Conservation (phyloP, 495 filamentous ascomycete genomes). For the Podospora appendiculata region DNA sequence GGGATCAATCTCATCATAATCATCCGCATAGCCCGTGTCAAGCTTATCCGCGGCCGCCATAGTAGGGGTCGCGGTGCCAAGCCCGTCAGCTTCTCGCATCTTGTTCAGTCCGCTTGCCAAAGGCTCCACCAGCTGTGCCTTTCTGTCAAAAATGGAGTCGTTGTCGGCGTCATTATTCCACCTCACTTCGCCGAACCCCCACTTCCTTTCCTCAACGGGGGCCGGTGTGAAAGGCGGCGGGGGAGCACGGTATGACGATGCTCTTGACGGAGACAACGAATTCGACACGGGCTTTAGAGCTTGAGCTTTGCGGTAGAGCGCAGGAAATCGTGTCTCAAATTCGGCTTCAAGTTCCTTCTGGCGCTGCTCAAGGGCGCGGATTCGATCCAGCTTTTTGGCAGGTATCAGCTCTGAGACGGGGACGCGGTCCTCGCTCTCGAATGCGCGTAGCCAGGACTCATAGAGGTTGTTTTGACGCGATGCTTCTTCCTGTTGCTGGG, state of each 20-base stretch:
- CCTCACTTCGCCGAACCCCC: slow-evolving; percentile 12
- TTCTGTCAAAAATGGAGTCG: slow-evolving; percentile 4
- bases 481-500: slow-evolving; percentile 22
- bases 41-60: slow-evolving; percentile 6
- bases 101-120: slow-evolving; percentile 23
- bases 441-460: slow-evolving; percentile 27
- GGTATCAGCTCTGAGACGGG: slow-evolving; percentile 26
- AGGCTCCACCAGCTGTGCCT: slow-evolving; percentile 18
- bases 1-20: slow-evolving; percentile 26
- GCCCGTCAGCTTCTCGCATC: slow-evolving; percentile 16
- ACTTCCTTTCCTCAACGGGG: neutral
- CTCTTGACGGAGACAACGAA: neutral
- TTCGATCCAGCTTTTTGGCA: slow-evolving; percentile 29
- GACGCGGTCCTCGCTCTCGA: slow-evolving; percentile 30
- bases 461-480: slow-evolving; percentile 19
- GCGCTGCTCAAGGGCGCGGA: slow-evolving; percentile 25
- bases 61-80: neutral
- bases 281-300: slow-evolving; percentile 17
- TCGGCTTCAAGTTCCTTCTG: slow-evolving; percentile 33
- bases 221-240: neutral
- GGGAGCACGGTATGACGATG: slow-evolving; percentile 1
- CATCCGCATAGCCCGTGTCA: slow-evolving; percentile 9
- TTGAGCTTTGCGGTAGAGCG: slow-evolving; percentile 26
- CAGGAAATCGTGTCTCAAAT: slow-evolving; percentile 26
- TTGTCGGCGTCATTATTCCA: slow-evolving; percentile 7